A percentile compares a stretch with the other conserved stretches of the same genome.
Evolutionary conservation across 495 filamentous ascomycete species (phyloP).

Genomic region (Podospora pseudopauciseta): DNA sequence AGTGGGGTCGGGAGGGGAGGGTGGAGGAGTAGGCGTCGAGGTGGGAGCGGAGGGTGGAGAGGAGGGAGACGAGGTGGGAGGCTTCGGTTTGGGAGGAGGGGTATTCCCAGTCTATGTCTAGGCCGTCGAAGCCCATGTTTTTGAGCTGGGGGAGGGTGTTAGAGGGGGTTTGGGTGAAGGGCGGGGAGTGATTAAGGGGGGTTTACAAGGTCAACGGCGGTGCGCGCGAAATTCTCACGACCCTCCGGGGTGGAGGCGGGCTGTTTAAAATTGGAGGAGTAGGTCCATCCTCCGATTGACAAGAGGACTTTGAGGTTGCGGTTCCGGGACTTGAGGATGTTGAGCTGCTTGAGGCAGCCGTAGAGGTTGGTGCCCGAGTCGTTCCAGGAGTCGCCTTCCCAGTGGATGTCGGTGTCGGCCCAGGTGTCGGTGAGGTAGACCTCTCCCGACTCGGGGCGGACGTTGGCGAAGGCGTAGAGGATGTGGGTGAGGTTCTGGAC

Average conservation of each 20-base stretch:
- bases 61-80: constrained; percentile 68
- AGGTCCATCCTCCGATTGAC: constrained; percentile 96
- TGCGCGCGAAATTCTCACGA: constrained; percentile 62
- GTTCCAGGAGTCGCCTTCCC: constrained; percentile 72
- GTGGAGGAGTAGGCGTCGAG: constrained; percentile 54
- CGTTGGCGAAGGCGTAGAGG: constrained; percentile 70
- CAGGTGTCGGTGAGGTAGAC: constrained; percentile 75
- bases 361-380: constrained; percentile 72
- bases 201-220: constrained; percentile 56
- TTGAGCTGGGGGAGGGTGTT: constrained; percentile 40
- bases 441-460: constrained; percentile 60
- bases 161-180: background rate
- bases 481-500: constrained; percentile 87
- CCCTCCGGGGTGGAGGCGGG: constrained; percentile 65
- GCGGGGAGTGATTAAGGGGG: background rate
- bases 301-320: constrained; percentile 87
- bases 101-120: constrained; percentile 66
- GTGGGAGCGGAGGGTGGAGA: constrained; percentile 61
- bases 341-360: constrained; percentile 91
- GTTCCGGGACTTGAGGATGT: constrained; percentile 81
- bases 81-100: constrained; percentile 58
- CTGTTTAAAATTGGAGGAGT: constrained; percentile 77
- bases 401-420: constrained; percentile 89
- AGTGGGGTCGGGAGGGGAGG: constrained; percentile 52
- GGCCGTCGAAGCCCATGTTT: constrained; percentile 57